Evolutionary conservation across 2,329 filamentous ascomycete genomes (phyloP).

Genomic region (Cryoendolithus antarcticus): DNA sequence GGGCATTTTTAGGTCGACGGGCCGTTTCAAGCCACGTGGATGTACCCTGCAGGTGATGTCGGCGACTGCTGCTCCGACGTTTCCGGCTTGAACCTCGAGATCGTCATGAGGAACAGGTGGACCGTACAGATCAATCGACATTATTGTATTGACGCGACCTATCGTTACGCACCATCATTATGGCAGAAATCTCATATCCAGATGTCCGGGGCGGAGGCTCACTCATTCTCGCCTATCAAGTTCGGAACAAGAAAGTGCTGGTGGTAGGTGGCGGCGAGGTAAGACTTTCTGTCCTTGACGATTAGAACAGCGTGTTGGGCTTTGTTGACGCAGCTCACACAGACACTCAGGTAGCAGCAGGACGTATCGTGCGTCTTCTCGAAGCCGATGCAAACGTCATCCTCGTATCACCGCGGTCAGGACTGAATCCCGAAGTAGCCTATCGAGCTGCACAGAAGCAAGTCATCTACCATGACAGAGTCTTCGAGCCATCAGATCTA

Average conservation of each 20-base stretch:
- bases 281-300: conserved; percentile 8
- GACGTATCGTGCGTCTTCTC: conserved; percentile 84
- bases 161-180: conserved; percentile 2
- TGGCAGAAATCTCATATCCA: conserved; percentile 42
- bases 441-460: conserved; percentile 64
- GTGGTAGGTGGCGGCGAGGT: conserved; percentile 94
- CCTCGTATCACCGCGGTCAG: conserved; percentile 65
- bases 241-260: conserved; percentile 76
- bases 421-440: conserved; percentile 79
- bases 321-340: conserved; percentile 13
- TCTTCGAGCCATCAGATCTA: conserved; percentile 78
- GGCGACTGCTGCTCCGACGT: too few species aligned
- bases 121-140: too few species aligned
- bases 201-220: conserved; percentile 82
- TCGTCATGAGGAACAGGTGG: too few species aligned
- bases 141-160: neutral
- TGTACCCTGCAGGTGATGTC: too few species aligned
- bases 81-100: too few species aligned
- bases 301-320: neutral
- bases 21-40: too few species aligned
- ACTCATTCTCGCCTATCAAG: conserved; percentile 90
- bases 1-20: too few species aligned
- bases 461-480: conserved; percentile 67
- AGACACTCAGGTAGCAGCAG: conserved; percentile 67
- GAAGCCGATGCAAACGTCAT: conserved; percentile 88